Evolutionary conservation across 768 basidiomycete species (phyloP), one percentile per base, ranked within the genome.

Genomic region (Hortiboletus flavorubellus): DNA sequence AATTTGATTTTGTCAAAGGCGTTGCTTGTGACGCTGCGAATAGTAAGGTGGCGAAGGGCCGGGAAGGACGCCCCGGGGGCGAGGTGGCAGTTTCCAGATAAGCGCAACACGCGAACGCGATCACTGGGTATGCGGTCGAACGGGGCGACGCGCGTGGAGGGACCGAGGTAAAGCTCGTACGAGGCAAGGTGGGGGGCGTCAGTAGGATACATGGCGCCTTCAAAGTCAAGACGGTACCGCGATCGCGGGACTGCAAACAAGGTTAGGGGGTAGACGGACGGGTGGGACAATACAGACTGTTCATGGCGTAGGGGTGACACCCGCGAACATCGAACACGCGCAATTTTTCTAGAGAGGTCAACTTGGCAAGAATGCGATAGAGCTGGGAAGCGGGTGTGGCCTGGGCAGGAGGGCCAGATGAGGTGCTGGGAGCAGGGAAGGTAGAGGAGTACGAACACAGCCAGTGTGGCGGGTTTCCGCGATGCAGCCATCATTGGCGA

Each of bases 171-270:
- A 8, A 76, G 65, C 55, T 75, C 71, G 55, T 77, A 74, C 1
- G 64, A 55, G 18, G 47, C 31, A 15, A 75, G 65, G 55, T 21
- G 53, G 14, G 61, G 47, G 35, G 23, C n/a, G 0, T 15, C 7
- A 23, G 38, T 1, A 12, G 73, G 76, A 46, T 70, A 76, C 67
- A 77, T 70, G 6, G 71, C 70, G n/a, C 65, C 56, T 56, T 76
- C 75, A 58, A 74, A 75, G 49, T 71, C 58, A 34, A 72, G 55
- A 51, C 44, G 59, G 41, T 61, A 62, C 37, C 61, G 58, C 43
- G 50, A 45, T 44, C 63, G 55, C 8, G 62, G 64, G n/a, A 62
- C 64, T 66, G 42, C 37, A 40, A 10, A 37, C 2, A 42, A 49
- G 40, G 49, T 56, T 45, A 59, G 46, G 57, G 34, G 49, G 29